A percentile compares a stretch with the other conserved stretches of the same genome.
Evolutionary conservation across 2,329 filamentous ascomycete species (phyloP).

Genomic region (Hypoxylon sp.): DNA sequence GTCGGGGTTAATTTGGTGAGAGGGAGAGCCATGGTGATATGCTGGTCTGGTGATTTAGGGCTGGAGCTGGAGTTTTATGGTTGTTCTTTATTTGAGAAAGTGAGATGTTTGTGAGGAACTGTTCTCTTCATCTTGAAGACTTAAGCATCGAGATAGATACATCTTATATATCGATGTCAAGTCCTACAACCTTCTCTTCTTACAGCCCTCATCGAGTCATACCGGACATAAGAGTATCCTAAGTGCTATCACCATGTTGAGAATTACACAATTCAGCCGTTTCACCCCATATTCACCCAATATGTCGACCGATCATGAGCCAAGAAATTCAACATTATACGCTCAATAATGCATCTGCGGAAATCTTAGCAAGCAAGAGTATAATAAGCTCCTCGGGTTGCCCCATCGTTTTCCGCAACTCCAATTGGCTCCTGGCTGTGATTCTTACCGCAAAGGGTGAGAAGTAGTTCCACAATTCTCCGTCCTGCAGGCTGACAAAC

Average conservation of each 20-base stretch:
- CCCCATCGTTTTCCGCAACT: constrained; percentile 32
- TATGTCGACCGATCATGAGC: background rate
- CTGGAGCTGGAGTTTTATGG: background rate
- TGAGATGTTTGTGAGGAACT: background rate
- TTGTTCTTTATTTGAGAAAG: background rate
- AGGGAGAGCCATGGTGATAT: constrained; percentile 7
- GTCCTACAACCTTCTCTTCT: background rate
- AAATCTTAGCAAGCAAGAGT: background rate
- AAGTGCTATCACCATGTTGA: background rate
- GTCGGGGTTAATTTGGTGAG: constrained; percentile 47
- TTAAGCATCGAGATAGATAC: background rate
- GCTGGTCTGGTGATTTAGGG: background rate
- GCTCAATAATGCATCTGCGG: background rate
- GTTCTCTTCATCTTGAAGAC: background rate
- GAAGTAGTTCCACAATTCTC: constrained; percentile 39
- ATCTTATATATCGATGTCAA: constrained; percentile 6
- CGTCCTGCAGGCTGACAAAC: constrained; percentile 38
- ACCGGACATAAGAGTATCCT: constrained; percentile 1
- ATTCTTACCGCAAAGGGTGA: constrained; percentile 9
- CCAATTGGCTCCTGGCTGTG: constrained; percentile 24
- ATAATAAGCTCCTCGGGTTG: background rate
- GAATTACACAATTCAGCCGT: background rate
- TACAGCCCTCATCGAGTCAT: background rate
- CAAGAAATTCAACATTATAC: background rate
- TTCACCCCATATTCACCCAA: background rate